Base-by-base conservation (phyloP, 352 stramenopile genomes). In the Globisporangium solare region DNA sequence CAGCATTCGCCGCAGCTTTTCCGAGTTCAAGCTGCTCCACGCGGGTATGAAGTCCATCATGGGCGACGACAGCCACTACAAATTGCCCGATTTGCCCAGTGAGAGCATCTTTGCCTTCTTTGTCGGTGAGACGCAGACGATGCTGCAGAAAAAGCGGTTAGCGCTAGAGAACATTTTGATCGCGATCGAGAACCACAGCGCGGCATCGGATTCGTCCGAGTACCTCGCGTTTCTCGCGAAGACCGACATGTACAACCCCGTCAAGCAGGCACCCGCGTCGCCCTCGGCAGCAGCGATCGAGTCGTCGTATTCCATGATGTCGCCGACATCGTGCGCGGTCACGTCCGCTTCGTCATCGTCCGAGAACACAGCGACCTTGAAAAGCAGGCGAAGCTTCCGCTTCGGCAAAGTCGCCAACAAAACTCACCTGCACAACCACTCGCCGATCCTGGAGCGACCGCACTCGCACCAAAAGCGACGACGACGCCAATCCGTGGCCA, bases 11-110 rank as follows among this genome's bases (percentile, higher is more conserved):
- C 75, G 77, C 17, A 79, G 77, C 51, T 86, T 85, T 35, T 64
- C 66, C 52, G 80, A 90, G 53, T 88, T 90, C 60, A 84, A 85
- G 70, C 67, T 71, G 47, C 78, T 90, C 52, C 74, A 90, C 61
- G 49, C 63, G 4, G 68, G 70, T 42, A 63, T 90, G 52, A 67
- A 57, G 31, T 59, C 76, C 6, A 53, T 83, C 60, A 80, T 88
- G 68, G 47, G 52, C 20, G n/a, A 21, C 24, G 39, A 52, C 27
- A 61, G 52, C 20, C 15, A 17, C 24, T 35, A 52, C 27, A 61
- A 68, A 17, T 63, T 76, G 15, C 81, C 80, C 13, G 64, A 67
- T 52, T 54, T 90, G 21, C 80, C 80, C 3, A 58, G 69, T 15
- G 77, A 90, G 51, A 76, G 66, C 24, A 66, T 90, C 20, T 76